phyloP scores from a whole-genome alignment of 2,329 filamentous ascomycete species.

The Triangularia verruculosa region DNA sequence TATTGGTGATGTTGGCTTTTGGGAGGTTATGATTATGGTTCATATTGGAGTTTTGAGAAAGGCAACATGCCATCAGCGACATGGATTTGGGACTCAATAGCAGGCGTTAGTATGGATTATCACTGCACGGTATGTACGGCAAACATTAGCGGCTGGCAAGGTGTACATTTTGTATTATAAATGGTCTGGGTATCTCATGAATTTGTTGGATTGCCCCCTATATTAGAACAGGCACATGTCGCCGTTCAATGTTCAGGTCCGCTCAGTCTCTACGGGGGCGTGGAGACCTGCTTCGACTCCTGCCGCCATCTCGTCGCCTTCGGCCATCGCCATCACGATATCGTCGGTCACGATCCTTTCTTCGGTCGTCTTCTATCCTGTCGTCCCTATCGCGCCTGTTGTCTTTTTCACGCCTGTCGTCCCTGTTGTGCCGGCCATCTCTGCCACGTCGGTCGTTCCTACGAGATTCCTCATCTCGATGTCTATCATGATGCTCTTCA shows the following conservation, averaged over 20 bases:
- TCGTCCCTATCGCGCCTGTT: conserved; percentile 1
- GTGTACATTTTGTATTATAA: not conserved
- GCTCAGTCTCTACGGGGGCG: conserved; percentile 28
- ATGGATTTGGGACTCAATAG: not conserved
- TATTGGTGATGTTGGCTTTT: not conserved
- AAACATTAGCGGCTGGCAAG: conserved; percentile 7
- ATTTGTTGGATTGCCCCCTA: not conserved
- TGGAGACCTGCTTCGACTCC: conserved; percentile 47
- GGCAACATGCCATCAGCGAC: not conserved
- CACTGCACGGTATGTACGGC: not conserved
- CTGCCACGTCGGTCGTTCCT: conserved; percentile 18
- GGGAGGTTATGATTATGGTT: not conserved
- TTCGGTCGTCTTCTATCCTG: conserved; percentile 22
- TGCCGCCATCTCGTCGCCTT: conserved; percentile 28
- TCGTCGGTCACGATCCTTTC: conserved; percentile 16
- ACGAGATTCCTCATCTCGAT: conserved; percentile 4
- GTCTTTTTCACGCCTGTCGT: conserved; percentile 19
- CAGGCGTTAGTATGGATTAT: not conserved
- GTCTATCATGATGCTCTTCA: conserved; percentile 25
- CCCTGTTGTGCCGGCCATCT: no score
- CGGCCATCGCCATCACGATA: conserved; percentile 31
- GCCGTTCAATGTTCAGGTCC: not conserved
- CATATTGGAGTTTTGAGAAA: not conserved
- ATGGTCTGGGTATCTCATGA: conserved; percentile 23
- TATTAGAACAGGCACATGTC: not conserved